These are phyloP conservation scores for Hydnum rufescens DNA, from an alignment of 768 basidiomycete species.

Conservation along the genomic window DNA sequence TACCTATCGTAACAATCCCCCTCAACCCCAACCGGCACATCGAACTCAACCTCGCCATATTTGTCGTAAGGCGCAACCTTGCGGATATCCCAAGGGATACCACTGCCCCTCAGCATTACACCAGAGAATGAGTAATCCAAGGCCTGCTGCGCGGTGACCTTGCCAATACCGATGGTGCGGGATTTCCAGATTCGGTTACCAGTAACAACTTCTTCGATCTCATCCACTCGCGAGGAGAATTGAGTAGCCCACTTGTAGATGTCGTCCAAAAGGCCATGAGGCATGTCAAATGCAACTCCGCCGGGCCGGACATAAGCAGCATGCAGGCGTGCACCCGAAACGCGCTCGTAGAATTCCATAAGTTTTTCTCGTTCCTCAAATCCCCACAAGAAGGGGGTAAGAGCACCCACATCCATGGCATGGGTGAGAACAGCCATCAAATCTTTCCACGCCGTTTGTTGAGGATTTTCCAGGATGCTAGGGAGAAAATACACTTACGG, in stretches of 20 bases:
- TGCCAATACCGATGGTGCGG: slow-evolving; percentile 75
- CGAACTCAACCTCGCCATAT: slow-evolving; percentile 95
- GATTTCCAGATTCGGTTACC: slow-evolving; percentile 98
- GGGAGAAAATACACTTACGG: slow-evolving; percentile 30
- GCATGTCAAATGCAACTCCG: slow-evolving; percentile 93
- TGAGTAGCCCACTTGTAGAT: slow-evolving; percentile 98
- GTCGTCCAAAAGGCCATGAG: slow-evolving; percentile 95
- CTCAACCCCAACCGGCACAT: slow-evolving; percentile 88
- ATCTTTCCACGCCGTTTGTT: slow-evolving; percentile 31
- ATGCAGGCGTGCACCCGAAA: slow-evolving; percentile 92
- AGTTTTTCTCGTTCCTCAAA: slow-evolving; percentile 99
- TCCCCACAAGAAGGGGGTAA: slow-evolving; percentile 98
- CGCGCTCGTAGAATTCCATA: slow-evolving; percentile 99
- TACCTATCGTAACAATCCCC: slow-evolving; percentile 98
- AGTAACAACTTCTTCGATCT: slow-evolving; percentile 94
- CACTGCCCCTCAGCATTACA: slow-evolving; percentile 90
- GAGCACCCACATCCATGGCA: slow-evolving; percentile 92
- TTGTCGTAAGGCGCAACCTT: slow-evolving; percentile 90
- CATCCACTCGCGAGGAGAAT: slow-evolving; percentile 75
- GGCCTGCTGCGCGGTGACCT: slow-evolving; percentile 82
- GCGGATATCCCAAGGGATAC: slow-evolving; percentile 85
- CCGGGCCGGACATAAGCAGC: slow-evolving; percentile 96
- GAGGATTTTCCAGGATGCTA: slow-evolving; percentile 2
- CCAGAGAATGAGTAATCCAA: slow-evolving; percentile 86
- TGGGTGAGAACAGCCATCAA: slow-evolving; percentile 94